phyloP scores from a whole-genome alignment of 805 yeast species.

The Metschnikowia picachoensis region DNA sequence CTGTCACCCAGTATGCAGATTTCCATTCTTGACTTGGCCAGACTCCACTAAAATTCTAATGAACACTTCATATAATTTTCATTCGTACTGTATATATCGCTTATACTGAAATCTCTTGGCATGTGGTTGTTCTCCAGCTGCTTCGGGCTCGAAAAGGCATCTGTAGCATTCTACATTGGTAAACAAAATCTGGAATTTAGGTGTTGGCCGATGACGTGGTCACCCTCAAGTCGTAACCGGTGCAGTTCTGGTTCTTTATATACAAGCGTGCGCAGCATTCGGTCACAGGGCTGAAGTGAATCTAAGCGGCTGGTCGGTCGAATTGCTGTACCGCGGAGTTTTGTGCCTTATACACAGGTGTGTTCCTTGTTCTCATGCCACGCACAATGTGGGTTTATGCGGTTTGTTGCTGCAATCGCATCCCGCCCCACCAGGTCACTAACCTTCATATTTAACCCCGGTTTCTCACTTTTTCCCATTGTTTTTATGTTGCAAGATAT shows the following conservation, averaged over 20 bases:
- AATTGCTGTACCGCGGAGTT: too few species aligned
- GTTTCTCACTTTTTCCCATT: not conserved
- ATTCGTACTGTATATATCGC: too few species aligned
- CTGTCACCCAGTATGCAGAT: too few species aligned
- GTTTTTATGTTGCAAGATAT: not conserved
- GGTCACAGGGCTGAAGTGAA: not conserved
- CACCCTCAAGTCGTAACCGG: not conserved
- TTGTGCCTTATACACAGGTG: not conserved
- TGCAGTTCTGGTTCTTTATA: not conserved
- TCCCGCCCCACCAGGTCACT: not conserved
- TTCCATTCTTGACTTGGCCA: too few species aligned
- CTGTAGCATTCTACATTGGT: too few species aligned
- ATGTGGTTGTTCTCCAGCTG: too few species aligned
- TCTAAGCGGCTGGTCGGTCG: not conserved
- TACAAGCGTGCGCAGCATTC: not conserved
- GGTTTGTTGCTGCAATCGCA: constrained; percentile 9
- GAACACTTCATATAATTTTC: too few species aligned
- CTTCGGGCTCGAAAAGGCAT: too few species aligned
- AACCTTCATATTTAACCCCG: not conserved
- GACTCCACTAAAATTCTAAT: too few species aligned
- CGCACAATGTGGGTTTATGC: constrained; percentile 2
- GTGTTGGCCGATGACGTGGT: not conserved
- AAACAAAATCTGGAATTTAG: too few species aligned
- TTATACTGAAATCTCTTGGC: too few species aligned
- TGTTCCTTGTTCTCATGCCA: not conserved